A percentile compares a stretch with the other conserved stretches of the same genome.
Conservation (phyloP, 2,329 filamentous ascomycete species). For the Cladosporium sp. region DNA sequence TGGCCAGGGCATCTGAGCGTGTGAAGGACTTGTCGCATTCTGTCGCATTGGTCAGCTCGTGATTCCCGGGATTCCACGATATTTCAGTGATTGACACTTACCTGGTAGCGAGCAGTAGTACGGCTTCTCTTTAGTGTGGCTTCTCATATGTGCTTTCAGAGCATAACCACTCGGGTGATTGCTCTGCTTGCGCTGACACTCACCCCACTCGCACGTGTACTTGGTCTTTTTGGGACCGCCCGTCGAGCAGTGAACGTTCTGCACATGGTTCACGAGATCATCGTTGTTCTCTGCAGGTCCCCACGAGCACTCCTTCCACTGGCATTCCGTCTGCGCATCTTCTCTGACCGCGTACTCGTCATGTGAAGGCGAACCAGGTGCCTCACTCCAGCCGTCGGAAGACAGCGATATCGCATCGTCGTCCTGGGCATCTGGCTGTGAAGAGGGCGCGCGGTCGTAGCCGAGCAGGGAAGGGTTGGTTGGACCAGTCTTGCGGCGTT, state of each 20-base stretch:
- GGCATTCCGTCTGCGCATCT: constrained; percentile 49
- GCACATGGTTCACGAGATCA: constrained; percentile 57
- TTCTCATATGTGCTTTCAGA: constrained; percentile 94
- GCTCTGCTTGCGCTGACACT: constrained; percentile 84
- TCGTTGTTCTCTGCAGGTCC: constrained; percentile 55
- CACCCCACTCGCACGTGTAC: constrained; percentile 97
- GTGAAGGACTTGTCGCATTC: constrained; percentile 98
- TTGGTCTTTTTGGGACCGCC: constrained; percentile 77
- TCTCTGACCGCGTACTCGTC: constrained; percentile 45
- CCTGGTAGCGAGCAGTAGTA: constrained; percentile 95
- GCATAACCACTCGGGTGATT: constrained; percentile 95
- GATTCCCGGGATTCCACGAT: background rate
- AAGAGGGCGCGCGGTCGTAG: constrained; percentile 41
- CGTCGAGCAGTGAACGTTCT: constrained; percentile 85
- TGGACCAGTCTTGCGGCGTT: constrained; percentile 42
- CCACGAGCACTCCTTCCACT: constrained; percentile 55
- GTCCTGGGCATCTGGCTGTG: constrained; percentile 40
- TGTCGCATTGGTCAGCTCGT: constrained; percentile 42
- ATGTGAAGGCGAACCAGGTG: constrained; percentile 56
- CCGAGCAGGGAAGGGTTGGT: constrained; percentile 27
- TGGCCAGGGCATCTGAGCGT: constrained; percentile 89
- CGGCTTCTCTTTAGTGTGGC: constrained; percentile 96
- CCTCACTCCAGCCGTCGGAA: constrained; percentile 83
- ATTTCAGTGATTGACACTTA: constrained; percentile 46
- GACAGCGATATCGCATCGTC: constrained; percentile 66